Evolutionary conservation across 2,329 filamentous ascomycete genomes (phyloP), one percentile per base, ranked within the genome.

Genomic region (Aspergillus sp.): DNA sequence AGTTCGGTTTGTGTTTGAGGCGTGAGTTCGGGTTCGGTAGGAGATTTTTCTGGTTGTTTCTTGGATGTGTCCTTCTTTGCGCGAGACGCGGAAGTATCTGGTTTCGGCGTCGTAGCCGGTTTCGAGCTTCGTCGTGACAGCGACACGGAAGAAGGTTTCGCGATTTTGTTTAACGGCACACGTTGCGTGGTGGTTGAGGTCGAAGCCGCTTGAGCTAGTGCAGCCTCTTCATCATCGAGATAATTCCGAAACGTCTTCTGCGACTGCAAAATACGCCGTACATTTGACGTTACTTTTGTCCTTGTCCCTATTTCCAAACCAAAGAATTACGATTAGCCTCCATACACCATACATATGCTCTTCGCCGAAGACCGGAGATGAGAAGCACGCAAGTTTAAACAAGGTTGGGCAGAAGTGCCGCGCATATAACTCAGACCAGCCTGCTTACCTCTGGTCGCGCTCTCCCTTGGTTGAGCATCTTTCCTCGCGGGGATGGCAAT

Each of bases 401-500:
- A 6, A n/a, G 15, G 15, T 15, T n/a, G 6, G 12, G 35, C 35
- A 37, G 6, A 37, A 37, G 6, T 15, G 35, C 35, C 35, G 15
- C 12, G 35, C 35, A 7, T n/a, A n/a, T n/a, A 37, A 37, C 14
- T n/a, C 12, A 37, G 15, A 5, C 35, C 14, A 37, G 15, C 35
- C 35, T n/a, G 15, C 35, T n/a, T 37, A 37, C 76, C 74, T 71
- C 75, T 70, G 12, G 73, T 70, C 39, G 74, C 76, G 55, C 73
- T 75, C 21, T 80, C 77, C 59, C 72, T 64, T 56, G 82, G 64
- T 24, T 41, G 49, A 14, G 23, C 39, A 27, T 41, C 23, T 58
- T 82, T 75, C 70, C 83, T 85, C 3, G 81, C 75, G 0, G 87
- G 86, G 3, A 93, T 79, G 0, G 88, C 80, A 52, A 96, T 91